phyloP scores from a whole-genome alignment of 371 early-diverging fungal species.

The Mucor sp. region DNA sequence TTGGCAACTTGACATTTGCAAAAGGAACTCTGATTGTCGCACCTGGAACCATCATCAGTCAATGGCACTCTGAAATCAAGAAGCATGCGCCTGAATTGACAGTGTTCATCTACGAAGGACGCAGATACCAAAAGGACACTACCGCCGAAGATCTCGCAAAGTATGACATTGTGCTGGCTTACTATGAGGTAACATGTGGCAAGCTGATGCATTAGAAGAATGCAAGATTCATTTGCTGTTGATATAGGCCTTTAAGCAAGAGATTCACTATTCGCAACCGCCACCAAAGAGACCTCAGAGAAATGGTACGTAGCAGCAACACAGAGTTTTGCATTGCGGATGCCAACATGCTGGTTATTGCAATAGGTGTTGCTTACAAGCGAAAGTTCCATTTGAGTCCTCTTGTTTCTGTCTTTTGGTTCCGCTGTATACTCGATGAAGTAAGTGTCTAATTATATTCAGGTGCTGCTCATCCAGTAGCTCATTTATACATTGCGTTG shows the following conservation, averaged over 20 bases:
- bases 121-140: background rate
- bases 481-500: background rate
- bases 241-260: conserved; percentile 45
- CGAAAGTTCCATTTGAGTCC: conserved; percentile 42
- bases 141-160: conserved; percentile 34
- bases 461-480: too few relatives aligned
- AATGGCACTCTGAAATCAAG: conserved; percentile 66
- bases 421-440: conserved; percentile 60
- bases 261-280: conserved; percentile 48
- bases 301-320: conserved; percentile 13
- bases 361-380: background rate
- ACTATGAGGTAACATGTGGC: conserved; percentile 45
- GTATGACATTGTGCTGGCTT: conserved; percentile 62
- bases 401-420: conserved; percentile 58
- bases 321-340: background rate
- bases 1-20: conserved; percentile 13
- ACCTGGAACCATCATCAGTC: conserved; percentile 60
- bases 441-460: background rate
- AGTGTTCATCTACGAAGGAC: conserved; percentile 34
- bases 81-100: conserved; percentile 49
- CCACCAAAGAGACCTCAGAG: conserved; percentile 31
- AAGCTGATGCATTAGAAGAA: too few relatives aligned
- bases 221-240: too few relatives aligned
- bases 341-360: background rate
- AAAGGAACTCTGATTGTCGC: conserved; percentile 66